Percentiles rank a stretch among this genome's conserved stretches.
phyloP scores from a whole-genome alignment of 2,329 filamentous ascomycete genomes.

The Sporothrix curviconia region DNA sequence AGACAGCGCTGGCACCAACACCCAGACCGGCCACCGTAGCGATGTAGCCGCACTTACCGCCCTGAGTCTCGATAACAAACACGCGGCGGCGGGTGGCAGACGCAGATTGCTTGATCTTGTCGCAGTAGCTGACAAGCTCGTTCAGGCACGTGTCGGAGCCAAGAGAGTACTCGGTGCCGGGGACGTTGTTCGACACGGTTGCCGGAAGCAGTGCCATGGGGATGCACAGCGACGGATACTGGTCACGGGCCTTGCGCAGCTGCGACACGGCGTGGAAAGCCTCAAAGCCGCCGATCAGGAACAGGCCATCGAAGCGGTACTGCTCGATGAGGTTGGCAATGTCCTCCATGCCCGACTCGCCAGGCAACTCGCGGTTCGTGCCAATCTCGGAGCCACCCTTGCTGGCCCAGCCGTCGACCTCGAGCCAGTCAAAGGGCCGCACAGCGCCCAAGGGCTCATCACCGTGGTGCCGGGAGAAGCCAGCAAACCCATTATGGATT shows the following conservation, averaged over 20 bases:
- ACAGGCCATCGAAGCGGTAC: slow-evolving; percentile 85
- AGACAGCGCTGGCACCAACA: slow-evolving; percentile 89
- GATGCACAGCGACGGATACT: slow-evolving; percentile 83
- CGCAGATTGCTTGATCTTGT: slow-evolving; percentile 95
- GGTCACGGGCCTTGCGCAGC: slow-evolving; percentile 68
- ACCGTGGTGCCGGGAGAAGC: slow-evolving; percentile 81
- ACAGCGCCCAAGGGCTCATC: slow-evolving; percentile 79
- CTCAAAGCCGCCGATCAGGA: slow-evolving; percentile 92
- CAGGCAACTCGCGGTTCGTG: slow-evolving; percentile 88
- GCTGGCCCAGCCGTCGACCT: slow-evolving; percentile 91
- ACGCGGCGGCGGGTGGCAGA: slow-evolving; percentile 88
- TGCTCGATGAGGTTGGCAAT: slow-evolving; percentile 78
- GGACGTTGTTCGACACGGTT: slow-evolving; percentile 98
- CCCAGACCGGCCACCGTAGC: slow-evolving; percentile 83
- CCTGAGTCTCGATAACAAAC: slow-evolving; percentile 97
- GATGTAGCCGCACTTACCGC: slow-evolving; percentile 87
- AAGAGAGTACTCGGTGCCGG: slow-evolving; percentile 92
- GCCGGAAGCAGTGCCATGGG: slow-evolving; percentile 87
- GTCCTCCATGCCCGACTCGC: slow-evolving; percentile 73
- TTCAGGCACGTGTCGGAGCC: slow-evolving; percentile 96
- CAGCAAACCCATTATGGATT: slow-evolving; percentile 95
- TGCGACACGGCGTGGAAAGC: slow-evolving; percentile 89
- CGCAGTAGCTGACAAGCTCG: slow-evolving; percentile 88
- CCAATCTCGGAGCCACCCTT: slow-evolving; percentile 97
- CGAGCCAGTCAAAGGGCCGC: slow-evolving; percentile 81